Evolutionary conservation across 1,284 basidiomycete species (phyloP).

Genomic region (Athelia psychrophila): DNA sequence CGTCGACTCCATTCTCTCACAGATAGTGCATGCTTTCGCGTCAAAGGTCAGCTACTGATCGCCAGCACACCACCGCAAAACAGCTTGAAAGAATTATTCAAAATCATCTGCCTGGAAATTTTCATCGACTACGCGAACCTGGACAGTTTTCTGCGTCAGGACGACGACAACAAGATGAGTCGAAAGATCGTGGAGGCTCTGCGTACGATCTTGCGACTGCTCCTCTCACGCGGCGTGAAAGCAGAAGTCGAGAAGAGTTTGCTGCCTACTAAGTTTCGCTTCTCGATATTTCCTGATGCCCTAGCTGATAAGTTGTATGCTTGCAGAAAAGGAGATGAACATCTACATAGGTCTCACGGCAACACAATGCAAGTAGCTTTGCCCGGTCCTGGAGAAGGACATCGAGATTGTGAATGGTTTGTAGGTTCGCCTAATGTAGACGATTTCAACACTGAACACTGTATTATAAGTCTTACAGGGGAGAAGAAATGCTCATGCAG

Average conservation of each 20-base stretch:
- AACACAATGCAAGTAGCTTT: conserved; percentile 99
- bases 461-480: conserved; percentile 76
- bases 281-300: not conserved
- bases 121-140: conserved; percentile 76
- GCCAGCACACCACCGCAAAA: conserved; percentile 98
- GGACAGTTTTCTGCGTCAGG: conserved; percentile 79
- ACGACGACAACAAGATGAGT: conserved; percentile 87
- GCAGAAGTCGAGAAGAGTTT: conserved; percentile 96
- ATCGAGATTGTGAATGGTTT: conserved; percentile 96
- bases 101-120: conserved; percentile 90
- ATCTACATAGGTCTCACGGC: conserved; percentile 97
- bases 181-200: conserved; percentile 96
- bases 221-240: conserved; percentile 94
- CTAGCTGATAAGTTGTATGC: conserved; percentile 1
- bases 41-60: conserved; percentile 87
- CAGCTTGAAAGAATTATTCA: conserved; percentile 97
- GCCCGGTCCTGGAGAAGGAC: conserved; percentile 95
- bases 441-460: too few species aligned
- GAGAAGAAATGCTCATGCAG: conserved; percentile 99
- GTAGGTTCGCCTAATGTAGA: conserved; percentile 11
- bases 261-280: conserved; percentile 71
- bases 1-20: conserved; percentile 93
- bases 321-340: conserved; percentile 95
- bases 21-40: conserved; percentile 92
- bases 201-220: conserved; percentile 95